A percentile compares a stretch with the other conserved stretches of the same genome.
Evolutionary conservation across 2,329 filamentous ascomycete species (phyloP).

Genomic region (Colletotrichum cuscutae): DNA sequence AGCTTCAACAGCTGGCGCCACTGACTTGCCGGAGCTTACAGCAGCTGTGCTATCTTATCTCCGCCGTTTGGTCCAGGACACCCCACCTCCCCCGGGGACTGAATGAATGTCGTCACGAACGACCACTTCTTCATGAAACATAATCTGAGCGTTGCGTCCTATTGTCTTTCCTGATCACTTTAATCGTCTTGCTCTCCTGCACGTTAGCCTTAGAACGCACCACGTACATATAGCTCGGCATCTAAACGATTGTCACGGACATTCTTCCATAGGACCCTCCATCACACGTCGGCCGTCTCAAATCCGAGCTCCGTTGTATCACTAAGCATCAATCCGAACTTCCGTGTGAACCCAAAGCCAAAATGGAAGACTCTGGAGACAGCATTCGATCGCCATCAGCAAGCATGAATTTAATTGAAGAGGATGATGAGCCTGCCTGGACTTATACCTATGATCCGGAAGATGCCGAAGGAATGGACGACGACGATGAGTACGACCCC

Average conservation of each 20-base stretch:
- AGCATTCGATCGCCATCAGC: neutral
- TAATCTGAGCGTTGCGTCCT: constrained; percentile 3
- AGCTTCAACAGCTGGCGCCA: constrained; percentile 4
- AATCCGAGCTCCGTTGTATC: constrained; percentile 32
- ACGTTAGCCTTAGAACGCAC: neutral
- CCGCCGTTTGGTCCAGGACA: constrained; percentile 21
- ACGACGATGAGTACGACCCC: constrained; percentile 44
- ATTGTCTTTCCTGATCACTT: neutral
- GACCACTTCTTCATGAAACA: constrained; percentile 26
- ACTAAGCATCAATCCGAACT: constrained; percentile 28
- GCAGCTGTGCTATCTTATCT: constrained; percentile 34
- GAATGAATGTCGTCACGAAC: constrained; percentile 35
- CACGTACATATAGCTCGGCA: neutral
- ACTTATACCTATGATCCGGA: constrained; percentile 12
- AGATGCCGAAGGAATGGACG: constrained; percentile 43
- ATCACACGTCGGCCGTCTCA: constrained; percentile 32
- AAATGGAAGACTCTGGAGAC: constrained; percentile 13
- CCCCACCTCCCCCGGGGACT: constrained; percentile 28
- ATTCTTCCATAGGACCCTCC: neutral
- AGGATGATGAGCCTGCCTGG: constrained; percentile 7
- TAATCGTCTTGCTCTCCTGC: neutral
- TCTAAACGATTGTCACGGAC: neutral
- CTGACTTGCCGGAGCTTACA: constrained; percentile 26
- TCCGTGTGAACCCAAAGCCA: constrained; percentile 15
- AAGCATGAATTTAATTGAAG: neutral